phyloP scores from a whole-genome alignment of 2,329 filamentous ascomycete genomes.

The Shiraia bambusicola region DNA sequence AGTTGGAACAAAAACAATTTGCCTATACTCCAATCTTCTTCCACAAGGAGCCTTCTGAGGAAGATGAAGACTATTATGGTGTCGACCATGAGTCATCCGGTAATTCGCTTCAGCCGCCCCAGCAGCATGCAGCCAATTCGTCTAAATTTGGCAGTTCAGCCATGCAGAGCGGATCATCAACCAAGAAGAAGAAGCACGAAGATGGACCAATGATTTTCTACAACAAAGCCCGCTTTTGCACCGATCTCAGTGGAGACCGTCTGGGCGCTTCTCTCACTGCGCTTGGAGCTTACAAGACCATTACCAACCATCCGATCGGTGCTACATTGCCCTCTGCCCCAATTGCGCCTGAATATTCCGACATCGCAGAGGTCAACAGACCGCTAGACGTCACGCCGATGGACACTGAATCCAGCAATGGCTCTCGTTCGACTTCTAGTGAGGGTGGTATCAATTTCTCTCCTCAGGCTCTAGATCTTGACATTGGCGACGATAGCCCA shows the following conservation, averaged over 20 bases:
- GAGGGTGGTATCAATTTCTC: slow-evolving; percentile 43
- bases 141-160: slow-evolving; percentile 51
- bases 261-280: slow-evolving; percentile 19
- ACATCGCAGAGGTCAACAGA: slow-evolving; percentile 32
- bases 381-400: slow-evolving; percentile 23
- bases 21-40: slow-evolving; percentile 53
- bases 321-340: slow-evolving; percentile 1
- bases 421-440: slow-evolving; percentile 32
- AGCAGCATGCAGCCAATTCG: slow-evolving; percentile 38
- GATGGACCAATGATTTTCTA: slow-evolving; percentile 84
- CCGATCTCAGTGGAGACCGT: slow-evolving; percentile 71
- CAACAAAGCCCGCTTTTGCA: slow-evolving; percentile 76
- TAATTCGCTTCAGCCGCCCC: slow-evolving; percentile 32
- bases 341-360: slow-evolving; percentile 14
- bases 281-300: slow-evolving; percentile 31
- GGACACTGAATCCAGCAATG: slow-evolving; percentile 29
- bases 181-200: slow-evolving; percentile 57
- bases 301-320: slow-evolving; percentile 40
- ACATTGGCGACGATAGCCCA: slow-evolving; percentile 26
- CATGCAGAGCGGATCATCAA: slow-evolving; percentile 46
- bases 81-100: slow-evolving; percentile 30
- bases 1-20: slow-evolving; percentile 38
- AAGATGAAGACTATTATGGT: slow-evolving; percentile 42
- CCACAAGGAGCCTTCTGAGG: slow-evolving; percentile 47
- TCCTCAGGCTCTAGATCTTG: slow-evolving; percentile 26